Evolutionary conservation across 495 filamentous ascomycete genomes (phyloP), one percentile per base, ranked within the genome.

Genomic region (Hypoxylon perforatum): DNA sequence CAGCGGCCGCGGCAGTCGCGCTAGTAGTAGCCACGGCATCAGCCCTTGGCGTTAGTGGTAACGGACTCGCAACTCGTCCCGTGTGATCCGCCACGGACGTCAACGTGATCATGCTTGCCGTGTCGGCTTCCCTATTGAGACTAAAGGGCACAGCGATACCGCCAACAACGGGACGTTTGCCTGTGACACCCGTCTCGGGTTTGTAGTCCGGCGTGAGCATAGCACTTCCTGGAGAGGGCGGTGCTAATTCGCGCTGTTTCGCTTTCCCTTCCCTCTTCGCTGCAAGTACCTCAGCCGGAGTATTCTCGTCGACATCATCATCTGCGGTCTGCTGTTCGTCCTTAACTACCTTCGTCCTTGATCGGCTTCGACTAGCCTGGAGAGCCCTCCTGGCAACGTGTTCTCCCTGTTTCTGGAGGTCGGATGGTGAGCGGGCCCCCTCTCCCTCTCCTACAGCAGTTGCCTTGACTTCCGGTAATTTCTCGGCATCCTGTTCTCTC

Each of bases 41-140:
- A 15, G 38, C 33, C 3, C 57, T 51, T 4, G 70, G 55, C 8
- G 49, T 71, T 35, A 57, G 3, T 23, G 68, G 62, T 19, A 50
- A 49, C n/a, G 76, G 72, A 6, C 66, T 76, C 12, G 67, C 69
- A 7, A 67, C 61, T 10, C 67, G 65, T 17, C 64, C 66, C 0
- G 65, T 51, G 3, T 58, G 46, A 14, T 77, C 75, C 53, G 73
- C 59, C 4, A 69, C 50, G 17, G 79, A 77, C 6, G 66, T 75
- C 10, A 86, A 67, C 1, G 84, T 86, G 21, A 82, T 78, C 82
- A 86, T 85, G 66, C 83, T 86, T 5, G 82, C 82, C 2, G 75
- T 85, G 8, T 85, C 81, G 1, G 78, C 73, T 25, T 84, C 80
- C 41, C 74, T 76, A 15, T 77, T 78, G 18, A 86, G 49, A 42